Base-by-base conservation (phyloP, 306 rosid genomes). In the Adenanthera pavonina region DNA sequence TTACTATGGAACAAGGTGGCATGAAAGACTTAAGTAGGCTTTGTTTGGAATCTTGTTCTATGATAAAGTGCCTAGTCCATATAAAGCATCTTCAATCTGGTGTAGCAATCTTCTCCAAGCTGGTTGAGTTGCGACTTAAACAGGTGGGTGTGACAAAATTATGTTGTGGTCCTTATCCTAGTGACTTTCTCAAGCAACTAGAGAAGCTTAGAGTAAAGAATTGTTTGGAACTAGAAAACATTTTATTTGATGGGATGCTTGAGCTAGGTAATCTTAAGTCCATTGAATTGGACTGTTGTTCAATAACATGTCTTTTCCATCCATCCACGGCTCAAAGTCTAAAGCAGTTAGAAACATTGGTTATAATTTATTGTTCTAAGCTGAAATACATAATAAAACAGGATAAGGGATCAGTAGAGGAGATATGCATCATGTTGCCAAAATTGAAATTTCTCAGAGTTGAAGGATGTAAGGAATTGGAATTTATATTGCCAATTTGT, bases 401-500 rank as follows among this genome's bases (percentile, higher is more conserved):
- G 7, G 70, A 57, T 19, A 44, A 40, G 12, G 0, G 49, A 46
- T 46, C 12, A 7, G 49, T 0, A 46, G 49, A 46, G 49, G 2
- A 46, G 12, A 46, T 25, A 25, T 25, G 30, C 7, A 4, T 34
- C 8, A 1, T 80, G 78, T 75, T 84, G 71, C 78, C 70, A 41
- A 80, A 84, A 41, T 61, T 84, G 25, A 84, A 60, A 61, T 1
- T 0, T 20, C 74, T 84, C 9, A 13, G 20, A 7, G 72, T 84
- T 20, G 36, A 19, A 7, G 57, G n/a, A 19, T 84, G 86, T 36
- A 7, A 6, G 0, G 3, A 4, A 70, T 15, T 84, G 8, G 60
- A 79, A 74, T 79, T 79, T 43, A 15, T 73, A 38, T 56, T 84
- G 43, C 83, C 77, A 56, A 41, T 74, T 17, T 47, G 77, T 38